Conservation (phyloP, 306 rosid species). For the Castanopsis chinensis region DNA sequence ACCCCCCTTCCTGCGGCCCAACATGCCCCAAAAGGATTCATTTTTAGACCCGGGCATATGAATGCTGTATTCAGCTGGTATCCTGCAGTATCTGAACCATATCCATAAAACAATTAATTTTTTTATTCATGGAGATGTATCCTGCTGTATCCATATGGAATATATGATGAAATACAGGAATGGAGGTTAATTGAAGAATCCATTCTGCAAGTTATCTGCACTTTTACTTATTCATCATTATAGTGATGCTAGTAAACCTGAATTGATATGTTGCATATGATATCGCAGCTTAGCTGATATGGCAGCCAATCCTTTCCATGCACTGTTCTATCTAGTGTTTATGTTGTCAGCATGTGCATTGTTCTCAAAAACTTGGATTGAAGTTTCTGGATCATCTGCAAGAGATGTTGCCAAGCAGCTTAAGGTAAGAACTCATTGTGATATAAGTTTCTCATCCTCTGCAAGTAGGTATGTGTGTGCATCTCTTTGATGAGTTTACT, state of each 20-base stretch:
- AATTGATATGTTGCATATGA: conserved; percentile 5
- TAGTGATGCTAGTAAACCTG: not conserved
- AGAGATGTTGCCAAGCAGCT: conserved; percentile 92
- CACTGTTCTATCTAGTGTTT: conserved; percentile 81
- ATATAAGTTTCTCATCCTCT: not conserved
- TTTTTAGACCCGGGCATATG: not conserved
- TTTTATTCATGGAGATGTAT: not conserved
- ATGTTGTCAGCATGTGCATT: conserved; percentile 90
- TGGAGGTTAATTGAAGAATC: not conserved
- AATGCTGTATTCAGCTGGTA: not conserved
- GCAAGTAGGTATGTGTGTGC: not conserved
- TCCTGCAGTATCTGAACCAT: not conserved
- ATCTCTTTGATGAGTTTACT: no score
- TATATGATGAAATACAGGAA: not conserved
- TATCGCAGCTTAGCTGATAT: conserved; percentile 89
- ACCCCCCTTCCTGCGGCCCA: not conserved
- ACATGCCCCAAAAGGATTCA: no score
- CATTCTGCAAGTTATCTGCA: not conserved
- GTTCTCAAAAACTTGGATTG: conserved; percentile 96
- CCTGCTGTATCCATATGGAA: not conserved
- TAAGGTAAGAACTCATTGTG: conserved; percentile 46
- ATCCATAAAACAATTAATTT: not conserved
- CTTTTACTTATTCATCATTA: not conserved
- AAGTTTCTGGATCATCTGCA: conserved; percentile 97
- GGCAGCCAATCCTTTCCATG: conserved; percentile 97